These are phyloP conservation scores for Goffeauzyma gilvescens DNA, from an alignment of 768 basidiomycete species.

Conservation along the genomic window DNA sequence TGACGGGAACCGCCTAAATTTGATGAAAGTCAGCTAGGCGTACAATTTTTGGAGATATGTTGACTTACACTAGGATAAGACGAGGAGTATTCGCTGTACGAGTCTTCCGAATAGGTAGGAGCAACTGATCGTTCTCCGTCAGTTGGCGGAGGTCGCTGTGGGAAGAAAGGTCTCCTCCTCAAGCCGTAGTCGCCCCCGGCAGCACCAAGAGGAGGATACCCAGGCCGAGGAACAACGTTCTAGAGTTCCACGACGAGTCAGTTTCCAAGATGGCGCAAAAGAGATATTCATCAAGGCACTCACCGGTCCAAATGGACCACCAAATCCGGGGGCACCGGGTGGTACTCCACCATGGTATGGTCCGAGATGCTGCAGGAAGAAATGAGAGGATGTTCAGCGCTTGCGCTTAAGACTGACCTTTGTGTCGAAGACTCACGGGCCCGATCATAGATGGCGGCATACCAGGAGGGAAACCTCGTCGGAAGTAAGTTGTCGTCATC, in stretches of 20 bases:
- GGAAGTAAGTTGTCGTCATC: slow-evolving; percentile 31
- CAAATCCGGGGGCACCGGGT: slow-evolving; percentile 27
- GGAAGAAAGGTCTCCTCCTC: slow-evolving; percentile 14
- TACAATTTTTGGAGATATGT: no score
- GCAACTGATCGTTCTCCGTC: no score
- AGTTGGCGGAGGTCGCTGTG: slow-evolving; percentile 6
- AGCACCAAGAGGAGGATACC: slow-evolving; percentile 28
- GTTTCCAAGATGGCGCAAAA: no score
- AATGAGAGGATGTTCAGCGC: not conserved
- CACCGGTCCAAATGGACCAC: slow-evolving; percentile 29
- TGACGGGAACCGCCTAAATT: no score
- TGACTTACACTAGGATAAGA: no score
- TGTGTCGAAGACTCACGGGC: slow-evolving; percentile 11
- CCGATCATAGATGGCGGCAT: slow-evolving; percentile 24
- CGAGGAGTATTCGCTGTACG: no score
- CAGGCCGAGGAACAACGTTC: slow-evolving; percentile 30
- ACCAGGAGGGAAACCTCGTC: slow-evolving; percentile 26
- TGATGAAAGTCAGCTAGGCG: no score
- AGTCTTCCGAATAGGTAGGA: no score
- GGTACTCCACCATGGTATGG: slow-evolving; percentile 29
- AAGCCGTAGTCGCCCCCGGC: slow-evolving; percentile 27
- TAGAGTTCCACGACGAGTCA: slow-evolving; percentile 1
- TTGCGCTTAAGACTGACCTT: no score
- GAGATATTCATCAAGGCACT: slow-evolving; percentile 1
- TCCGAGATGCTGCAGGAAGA: slow-evolving; percentile 21